Percentiles rank a stretch among this genome's conserved stretches.
Evolutionary conservation across 2,329 filamentous ascomycete genomes (phyloP).

Genomic region (Mycosphaerella sp.): DNA sequence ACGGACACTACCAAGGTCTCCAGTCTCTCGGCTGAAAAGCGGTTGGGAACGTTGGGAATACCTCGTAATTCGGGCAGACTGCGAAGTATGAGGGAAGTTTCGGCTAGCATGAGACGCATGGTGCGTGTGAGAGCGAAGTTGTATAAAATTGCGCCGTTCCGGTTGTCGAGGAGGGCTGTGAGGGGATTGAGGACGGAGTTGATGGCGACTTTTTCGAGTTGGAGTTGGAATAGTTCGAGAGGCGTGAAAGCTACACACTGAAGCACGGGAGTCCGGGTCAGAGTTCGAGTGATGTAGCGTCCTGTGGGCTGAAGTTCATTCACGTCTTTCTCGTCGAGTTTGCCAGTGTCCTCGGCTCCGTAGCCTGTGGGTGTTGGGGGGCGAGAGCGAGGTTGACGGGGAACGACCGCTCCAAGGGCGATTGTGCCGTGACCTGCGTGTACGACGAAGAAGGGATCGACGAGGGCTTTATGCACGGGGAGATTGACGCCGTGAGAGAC

Average conservation of each 20-base stretch:
- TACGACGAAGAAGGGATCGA: conserved; percentile 47
- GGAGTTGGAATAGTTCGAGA: conserved; percentile 60
- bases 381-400: conserved; percentile 22
- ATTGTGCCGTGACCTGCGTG: conserved; percentile 57
- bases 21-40: conserved; percentile 57
- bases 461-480: conserved; percentile 31
- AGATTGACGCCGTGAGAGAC: conserved; percentile 53
- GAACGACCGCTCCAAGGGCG: conserved; percentile 48
- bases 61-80: conserved; percentile 66
- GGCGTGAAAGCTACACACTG: conserved; percentile 54
- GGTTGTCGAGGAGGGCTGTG: conserved; percentile 69
- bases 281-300: conserved; percentile 58
- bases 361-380: conserved; percentile 15
- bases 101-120: conserved; percentile 65
- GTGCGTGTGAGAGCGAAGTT: conserved; percentile 61
- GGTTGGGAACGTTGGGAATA: conserved; percentile 53
- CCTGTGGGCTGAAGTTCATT: conserved; percentile 36
- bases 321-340: conserved; percentile 12
- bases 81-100: conserved; percentile 66
- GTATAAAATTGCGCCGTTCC: conserved; percentile 63
- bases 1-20: conserved; percentile 54
- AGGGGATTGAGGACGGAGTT: conserved; percentile 74
- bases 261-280: conserved; percentile 59
- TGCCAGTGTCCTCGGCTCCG: conserved; percentile 14
- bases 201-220: conserved; percentile 73